Evolutionary conservation across 352 stramenopile species (phyloP), one percentile per base, ranked within the genome.

Genomic region (Phytophthora boehmeriae): DNA sequence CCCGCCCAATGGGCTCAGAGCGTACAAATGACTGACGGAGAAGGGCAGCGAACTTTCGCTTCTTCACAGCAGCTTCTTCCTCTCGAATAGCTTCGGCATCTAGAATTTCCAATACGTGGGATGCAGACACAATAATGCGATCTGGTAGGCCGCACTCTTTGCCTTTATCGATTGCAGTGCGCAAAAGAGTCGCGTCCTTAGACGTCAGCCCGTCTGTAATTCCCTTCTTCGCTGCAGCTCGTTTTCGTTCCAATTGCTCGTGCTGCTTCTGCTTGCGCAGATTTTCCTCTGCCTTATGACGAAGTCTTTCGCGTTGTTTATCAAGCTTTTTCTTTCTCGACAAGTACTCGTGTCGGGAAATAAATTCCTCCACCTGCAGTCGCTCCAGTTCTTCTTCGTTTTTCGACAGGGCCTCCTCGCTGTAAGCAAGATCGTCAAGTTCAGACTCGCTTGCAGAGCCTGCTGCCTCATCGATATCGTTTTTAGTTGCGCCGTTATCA

Each of bases 341-440:
- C 2, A 96, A 53, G 50, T 96, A 96, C 39, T 93, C 85, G 50
- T 96, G 87, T 0, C 87, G 81, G 0, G 85, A 93, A 36, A 96
- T 89, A 11, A 76, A 77, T 4, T 81, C 77, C 32, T 92, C 67
- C 6, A 61, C 28, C 56, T 89, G 76, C 4, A 93, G 60, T 8
- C 63, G 76, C 49, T 94, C 86, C 0, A 96, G 58, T 19, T 92
- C 83, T 35, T 93, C 81, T 60, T 93, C 87, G 47, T 89, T 85
- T 56, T 88, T 83, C 9, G 61, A 58, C 14, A 92, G 46, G 11
- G 73, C 78, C 23, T 93, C 81, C 47, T 93, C 85, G 17, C 58
- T 83, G 25, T 80, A 58, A 2, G 69, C 68, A 14, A 90, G 41
- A 13, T 93, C 83, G 16, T 92, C 83, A 8, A 85, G 53, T 10